A percentile compares a stretch with the other conserved stretches of the same genome.
Evolutionary conservation across 495 filamentous ascomycete genomes (phyloP).

Genomic region (Xylaria sp.): DNA sequence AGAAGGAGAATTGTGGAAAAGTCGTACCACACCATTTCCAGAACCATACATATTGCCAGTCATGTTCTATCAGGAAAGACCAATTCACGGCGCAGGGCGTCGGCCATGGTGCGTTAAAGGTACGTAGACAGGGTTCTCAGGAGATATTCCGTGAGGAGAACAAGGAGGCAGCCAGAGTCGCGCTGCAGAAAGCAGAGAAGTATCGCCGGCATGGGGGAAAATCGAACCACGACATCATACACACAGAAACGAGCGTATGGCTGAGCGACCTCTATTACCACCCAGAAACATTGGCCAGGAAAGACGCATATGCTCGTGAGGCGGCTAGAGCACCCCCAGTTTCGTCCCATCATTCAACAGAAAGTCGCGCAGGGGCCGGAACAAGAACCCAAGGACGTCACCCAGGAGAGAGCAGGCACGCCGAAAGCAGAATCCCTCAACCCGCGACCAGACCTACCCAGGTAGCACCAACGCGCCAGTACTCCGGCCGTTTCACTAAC

Average conservation of each 20-base stretch:
- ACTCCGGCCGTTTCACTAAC: neutral
- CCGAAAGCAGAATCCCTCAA: neutral
- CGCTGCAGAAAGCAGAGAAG: conserved; percentile 17
- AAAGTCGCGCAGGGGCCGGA: neutral
- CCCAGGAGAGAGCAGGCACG: neutral
- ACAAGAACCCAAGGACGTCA: neutral
- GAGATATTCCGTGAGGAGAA: conserved; percentile 21
- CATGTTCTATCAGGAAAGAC: conserved; percentile 28
- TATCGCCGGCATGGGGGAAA: neutral
- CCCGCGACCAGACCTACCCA: conserved; percentile 18
- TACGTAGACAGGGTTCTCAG: conserved; percentile 25
- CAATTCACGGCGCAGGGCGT: conserved; percentile 20
- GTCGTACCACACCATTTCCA: conserved; percentile 34
- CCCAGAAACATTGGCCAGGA: conserved; percentile 29
- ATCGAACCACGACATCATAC: neutral
- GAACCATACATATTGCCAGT: conserved; percentile 26
- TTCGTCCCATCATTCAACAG: neutral
- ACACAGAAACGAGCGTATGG: conserved; percentile 29
- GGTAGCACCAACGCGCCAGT: conserved; percentile 13
- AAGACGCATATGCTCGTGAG: conserved; percentile 21
- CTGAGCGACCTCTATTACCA: conserved; percentile 32
- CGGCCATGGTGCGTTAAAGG: conserved; percentile 32
- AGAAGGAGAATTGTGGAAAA: conserved; percentile 35
- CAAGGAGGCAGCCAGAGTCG: conserved; percentile 6
- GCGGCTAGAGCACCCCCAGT: conserved; percentile 28